Evolutionary conservation across 202 grass and related monocot genomes (phyloP).

Genomic region (Schoenoplectus triqueter): DNA sequence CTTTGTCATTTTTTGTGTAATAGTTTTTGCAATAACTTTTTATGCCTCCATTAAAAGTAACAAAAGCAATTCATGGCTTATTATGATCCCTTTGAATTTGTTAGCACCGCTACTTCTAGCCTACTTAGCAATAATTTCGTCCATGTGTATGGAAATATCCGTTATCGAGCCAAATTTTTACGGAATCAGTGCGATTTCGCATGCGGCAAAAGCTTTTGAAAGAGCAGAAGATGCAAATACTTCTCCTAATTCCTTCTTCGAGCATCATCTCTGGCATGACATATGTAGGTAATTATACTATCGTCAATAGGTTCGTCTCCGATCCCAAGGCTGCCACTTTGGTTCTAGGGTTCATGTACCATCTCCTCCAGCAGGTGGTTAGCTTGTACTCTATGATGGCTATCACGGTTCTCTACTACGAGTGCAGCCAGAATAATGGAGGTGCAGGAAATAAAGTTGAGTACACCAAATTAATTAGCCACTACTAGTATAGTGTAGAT

Average conservation of each 20-base stretch:
- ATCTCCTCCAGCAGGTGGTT: conserved; percentile 42
- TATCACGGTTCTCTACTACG: conserved; percentile 61
- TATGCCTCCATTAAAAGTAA: not conserved
- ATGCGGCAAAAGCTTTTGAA: conserved; percentile 54
- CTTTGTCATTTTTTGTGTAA: not conserved
- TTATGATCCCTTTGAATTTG: conserved; percentile 44
- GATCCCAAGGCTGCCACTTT: conserved; percentile 9
- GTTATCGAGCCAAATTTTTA: conserved; percentile 49
- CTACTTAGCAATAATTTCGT: conserved; percentile 58
- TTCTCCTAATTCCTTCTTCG: conserved; percentile 36
- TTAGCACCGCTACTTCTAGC: conserved; percentile 50
- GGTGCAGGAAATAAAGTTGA: conserved; percentile 22
- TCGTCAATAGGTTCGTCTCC: conserved; percentile 16
- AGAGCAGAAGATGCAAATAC: conserved; percentile 47
- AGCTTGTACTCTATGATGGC: conserved; percentile 44
- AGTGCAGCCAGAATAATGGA: conserved; percentile 60
- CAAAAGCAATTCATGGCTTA: conserved; percentile 38
- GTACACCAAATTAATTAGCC: conserved; percentile 50
- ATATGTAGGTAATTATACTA: conserved; percentile 38
- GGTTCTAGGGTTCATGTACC: conserved; percentile 41
- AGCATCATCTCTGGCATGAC: conserved; percentile 36
- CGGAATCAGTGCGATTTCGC: conserved; percentile 48
- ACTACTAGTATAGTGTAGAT: conserved; percentile 31
- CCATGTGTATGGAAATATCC: conserved; percentile 49
- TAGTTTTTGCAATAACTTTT: not conserved